These are phyloP conservation scores for Epichloe typhina DNA, from an alignment of 2,329 filamentous ascomycete species.

Conservation along the genomic window DNA sequence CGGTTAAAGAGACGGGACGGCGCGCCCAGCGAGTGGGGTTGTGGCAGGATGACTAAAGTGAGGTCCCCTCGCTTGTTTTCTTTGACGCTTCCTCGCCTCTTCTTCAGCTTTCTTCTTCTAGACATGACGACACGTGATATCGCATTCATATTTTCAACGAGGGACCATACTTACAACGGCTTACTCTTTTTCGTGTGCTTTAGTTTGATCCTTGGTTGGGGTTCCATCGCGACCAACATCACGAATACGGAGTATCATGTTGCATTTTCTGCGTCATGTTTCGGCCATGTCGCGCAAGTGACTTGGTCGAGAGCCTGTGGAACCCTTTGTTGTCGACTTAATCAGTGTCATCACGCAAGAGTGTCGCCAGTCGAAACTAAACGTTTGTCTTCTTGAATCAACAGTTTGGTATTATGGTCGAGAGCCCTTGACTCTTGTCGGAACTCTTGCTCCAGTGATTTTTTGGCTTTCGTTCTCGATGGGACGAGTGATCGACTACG, in stretches of 20 bases:
- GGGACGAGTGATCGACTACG: too few species aligned
- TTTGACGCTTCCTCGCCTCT: not conserved
- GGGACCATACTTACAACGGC: not conserved
- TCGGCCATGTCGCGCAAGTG: not conserved
- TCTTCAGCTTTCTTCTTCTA: not conserved
- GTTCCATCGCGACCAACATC: not conserved
- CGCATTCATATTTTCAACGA: not conserved
- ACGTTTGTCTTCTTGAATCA: not conserved
- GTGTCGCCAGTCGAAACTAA: not conserved
- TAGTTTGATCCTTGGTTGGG: not conserved
- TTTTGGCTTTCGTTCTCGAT: too few species aligned
- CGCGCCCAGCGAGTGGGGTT: not conserved
- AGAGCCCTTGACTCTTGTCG: not conserved
- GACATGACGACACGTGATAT: not conserved
- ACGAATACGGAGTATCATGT: not conserved
- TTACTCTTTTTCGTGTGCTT: not conserved
- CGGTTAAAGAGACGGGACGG: conserved; percentile 2
- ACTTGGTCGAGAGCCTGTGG: not conserved
- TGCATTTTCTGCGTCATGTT: not conserved
- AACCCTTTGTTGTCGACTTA: not conserved
- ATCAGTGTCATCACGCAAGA: not conserved
- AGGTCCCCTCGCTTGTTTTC: not conserved
- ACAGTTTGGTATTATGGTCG: too few species aligned
- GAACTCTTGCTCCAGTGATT: too few species aligned
- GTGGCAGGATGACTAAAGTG: not conserved